phyloP scores from a whole-genome alignment of 176 grass and related monocot species.

The Hordeum vulgare region DNA sequence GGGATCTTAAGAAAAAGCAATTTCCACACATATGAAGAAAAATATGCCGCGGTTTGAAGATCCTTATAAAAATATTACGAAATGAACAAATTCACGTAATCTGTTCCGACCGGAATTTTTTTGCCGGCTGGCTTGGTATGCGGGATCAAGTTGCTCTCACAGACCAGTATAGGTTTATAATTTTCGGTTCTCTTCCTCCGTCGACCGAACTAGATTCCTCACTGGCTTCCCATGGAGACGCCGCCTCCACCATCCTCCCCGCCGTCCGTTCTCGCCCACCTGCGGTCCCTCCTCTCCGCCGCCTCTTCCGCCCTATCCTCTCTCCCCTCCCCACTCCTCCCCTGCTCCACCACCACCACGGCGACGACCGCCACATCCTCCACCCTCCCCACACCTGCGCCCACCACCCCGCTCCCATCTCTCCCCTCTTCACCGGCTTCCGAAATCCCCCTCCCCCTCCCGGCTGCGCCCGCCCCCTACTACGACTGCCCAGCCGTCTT shows the following conservation, averaged over 20 bases:
- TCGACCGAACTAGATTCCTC: neutral
- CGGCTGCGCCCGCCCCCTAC: constrained; percentile 34
- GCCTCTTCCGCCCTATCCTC: constrained; percentile 46
- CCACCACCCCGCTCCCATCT: constrained; percentile 29
- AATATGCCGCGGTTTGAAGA: no score
- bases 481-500: constrained; percentile 73
- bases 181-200: neutral
- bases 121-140: no score
- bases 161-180: no score
- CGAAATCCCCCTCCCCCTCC: constrained; percentile 29
- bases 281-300: constrained; percentile 47
- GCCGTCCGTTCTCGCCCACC: constrained; percentile 33
- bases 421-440: constrained; percentile 38
- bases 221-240: constrained; percentile 11
- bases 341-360: neutral
- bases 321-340: constrained; percentile 21
- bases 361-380: neutral
- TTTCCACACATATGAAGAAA: no score
- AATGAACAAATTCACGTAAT: no score
- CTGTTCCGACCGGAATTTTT: no score
- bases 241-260: neutral
- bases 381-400: constrained; percentile 25
- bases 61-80: no score
- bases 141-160: no score
- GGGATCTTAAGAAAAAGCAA: no score